These are phyloP conservation scores for Scleromitrula shiraiana DNA, from an alignment of 2,329 filamentous ascomycete species.

Conservation along the genomic window DNA sequence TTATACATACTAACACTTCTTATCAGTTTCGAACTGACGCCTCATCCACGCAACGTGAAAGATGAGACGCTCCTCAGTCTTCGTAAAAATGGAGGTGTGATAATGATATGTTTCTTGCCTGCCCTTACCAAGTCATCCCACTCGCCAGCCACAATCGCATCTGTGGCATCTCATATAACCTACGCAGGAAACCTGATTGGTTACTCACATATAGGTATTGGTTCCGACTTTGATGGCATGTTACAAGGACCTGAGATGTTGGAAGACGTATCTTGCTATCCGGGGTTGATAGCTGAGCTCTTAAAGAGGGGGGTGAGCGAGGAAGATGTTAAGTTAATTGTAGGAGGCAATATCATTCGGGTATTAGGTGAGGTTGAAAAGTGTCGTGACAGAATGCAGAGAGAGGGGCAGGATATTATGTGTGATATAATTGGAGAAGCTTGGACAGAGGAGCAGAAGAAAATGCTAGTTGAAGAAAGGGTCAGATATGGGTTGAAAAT, in stretches of 20 bases:
- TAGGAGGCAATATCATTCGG: neutral
- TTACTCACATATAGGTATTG: conserved; percentile 54
- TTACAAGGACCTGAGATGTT: conserved; percentile 38
- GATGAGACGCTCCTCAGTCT: too few species aligned
- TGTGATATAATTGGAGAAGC: too few species aligned
- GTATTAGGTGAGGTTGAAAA: neutral
- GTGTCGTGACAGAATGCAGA: too few species aligned
- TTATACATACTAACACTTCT: too few species aligned
- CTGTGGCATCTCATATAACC: conserved; percentile 44
- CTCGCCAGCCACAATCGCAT: too few species aligned
- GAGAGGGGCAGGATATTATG: too few species aligned
- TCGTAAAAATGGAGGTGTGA: too few species aligned
- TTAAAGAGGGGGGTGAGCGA: neutral
- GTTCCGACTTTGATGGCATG: conserved; percentile 57
- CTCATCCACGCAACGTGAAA: too few species aligned
- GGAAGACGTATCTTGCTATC: conserved; percentile 30
- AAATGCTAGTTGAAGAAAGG: too few species aligned
- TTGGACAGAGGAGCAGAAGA: too few species aligned
- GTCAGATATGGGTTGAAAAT: too few species aligned
- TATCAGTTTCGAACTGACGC: too few species aligned
- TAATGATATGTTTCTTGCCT: conserved; percentile 39
- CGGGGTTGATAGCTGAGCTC: neutral
- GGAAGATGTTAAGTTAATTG: neutral
- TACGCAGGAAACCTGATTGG: conserved; percentile 55
- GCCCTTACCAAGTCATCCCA: neutral